These are phyloP conservation scores for Parvularia atlantis DNA, from an alignment of 78 protist species.

Conservation along the genomic window DNA sequence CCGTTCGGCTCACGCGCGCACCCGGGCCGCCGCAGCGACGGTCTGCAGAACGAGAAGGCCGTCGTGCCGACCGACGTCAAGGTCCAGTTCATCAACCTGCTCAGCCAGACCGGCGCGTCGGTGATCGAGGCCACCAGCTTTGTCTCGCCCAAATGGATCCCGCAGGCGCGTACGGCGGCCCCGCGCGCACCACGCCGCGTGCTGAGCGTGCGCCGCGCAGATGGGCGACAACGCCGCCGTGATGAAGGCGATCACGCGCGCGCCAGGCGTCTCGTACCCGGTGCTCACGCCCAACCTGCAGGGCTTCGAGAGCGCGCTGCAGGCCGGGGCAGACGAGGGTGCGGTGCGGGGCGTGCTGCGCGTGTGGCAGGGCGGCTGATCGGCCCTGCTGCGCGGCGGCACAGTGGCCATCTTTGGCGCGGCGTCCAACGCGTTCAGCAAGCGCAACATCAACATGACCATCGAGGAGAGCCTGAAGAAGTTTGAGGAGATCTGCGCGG, in stretches of 20 bases:
- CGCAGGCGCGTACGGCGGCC: conserved; percentile 62
- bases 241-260: conserved; percentile 7
- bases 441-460: conserved; percentile 54
- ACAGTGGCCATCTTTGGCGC: conserved; percentile 73
- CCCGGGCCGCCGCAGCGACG: conserved; percentile 48
- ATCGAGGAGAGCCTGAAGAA: conserved; percentile 60
- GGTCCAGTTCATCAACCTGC: conserved; percentile 54
- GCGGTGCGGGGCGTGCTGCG: too few species aligned
- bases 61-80: conserved; percentile 49
- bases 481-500: conserved; percentile 40
- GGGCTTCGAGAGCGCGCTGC: conserved; percentile 60
- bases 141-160: conserved; percentile 79
- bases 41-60: conserved; percentile 78
- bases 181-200: too few species aligned
- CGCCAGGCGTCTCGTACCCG: conserved; percentile 56
- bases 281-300: conserved; percentile 73
- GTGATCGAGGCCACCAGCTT: conserved; percentile 76
- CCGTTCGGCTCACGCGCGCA: too few species aligned
- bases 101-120: conserved; percentile 47
- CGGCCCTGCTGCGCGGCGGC: too few species aligned
- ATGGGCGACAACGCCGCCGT: conserved; percentile 55
- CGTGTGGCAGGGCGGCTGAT: too few species aligned
- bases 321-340: conserved; percentile 55
- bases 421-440: conserved; percentile 54
- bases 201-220: conserved; percentile 2